Conservation (phyloP, 2,329 filamentous ascomycete genomes). For the Xylaria multiplex region DNA sequence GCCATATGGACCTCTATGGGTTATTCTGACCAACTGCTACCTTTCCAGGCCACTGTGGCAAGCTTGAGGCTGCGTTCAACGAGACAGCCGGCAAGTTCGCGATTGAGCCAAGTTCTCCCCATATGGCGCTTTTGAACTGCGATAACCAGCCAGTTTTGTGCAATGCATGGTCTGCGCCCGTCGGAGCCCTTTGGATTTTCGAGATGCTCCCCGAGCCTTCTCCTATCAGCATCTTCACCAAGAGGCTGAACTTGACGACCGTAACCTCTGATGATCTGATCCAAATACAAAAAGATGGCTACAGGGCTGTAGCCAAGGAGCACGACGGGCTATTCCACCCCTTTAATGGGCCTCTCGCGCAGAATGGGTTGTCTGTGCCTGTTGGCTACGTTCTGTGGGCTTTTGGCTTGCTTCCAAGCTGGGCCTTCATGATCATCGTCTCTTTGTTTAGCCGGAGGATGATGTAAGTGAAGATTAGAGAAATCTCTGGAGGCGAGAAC, state of each 20-base stretch:
- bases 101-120: slow-evolving; percentile 67
- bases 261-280: slow-evolving; percentile 72
- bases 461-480: slow-evolving; percentile 69
- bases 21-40: slow-evolving; percentile 27
- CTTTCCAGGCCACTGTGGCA: slow-evolving; percentile 67
- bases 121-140: slow-evolving; percentile 77
- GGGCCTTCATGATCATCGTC: slow-evolving; percentile 80
- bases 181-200: slow-evolving; percentile 74
- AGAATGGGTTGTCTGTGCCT: slow-evolving; percentile 70
- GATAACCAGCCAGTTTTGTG: slow-evolving; percentile 79
- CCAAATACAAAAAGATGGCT: slow-evolving; percentile 65
- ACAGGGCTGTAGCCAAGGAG: slow-evolving; percentile 53
- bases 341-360: slow-evolving; percentile 73
- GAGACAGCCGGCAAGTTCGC: slow-evolving; percentile 73
- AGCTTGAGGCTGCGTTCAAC: slow-evolving; percentile 73
- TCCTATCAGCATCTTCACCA: slow-evolving; percentile 70
- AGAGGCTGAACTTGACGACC: slow-evolving; percentile 75
- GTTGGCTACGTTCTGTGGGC: slow-evolving; percentile 75
- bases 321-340: slow-evolving; percentile 78
- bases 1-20: background rate
- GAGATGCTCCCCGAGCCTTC: slow-evolving; percentile 72
- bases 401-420: slow-evolving; percentile 74
- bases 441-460: slow-evolving; percentile 78
- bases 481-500: slow-evolving; percentile 14
- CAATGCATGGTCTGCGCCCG: slow-evolving; percentile 74